Evolutionary conservation across 1,139 yeast genomes (phyloP).

Genomic region (Geotrichum candidum): DNA sequence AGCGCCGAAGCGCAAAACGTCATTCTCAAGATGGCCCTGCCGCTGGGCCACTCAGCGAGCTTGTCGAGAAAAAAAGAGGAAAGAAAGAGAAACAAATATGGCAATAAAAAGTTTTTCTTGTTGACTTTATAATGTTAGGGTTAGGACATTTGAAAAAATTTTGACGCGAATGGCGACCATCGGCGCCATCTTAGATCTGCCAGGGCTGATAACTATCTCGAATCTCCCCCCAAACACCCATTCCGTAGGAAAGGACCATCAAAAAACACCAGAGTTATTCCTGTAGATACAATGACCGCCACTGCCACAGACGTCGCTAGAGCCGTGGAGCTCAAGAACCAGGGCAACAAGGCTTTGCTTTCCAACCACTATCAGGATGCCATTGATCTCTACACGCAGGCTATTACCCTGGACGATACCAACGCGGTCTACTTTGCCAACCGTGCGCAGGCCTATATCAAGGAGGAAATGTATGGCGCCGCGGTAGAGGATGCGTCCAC

Average conservation of each 20-base stretch:
- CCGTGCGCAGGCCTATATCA: conserved; percentile 85
- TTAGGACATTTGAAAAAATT: neutral
- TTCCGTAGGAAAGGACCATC: neutral
- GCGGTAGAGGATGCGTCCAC: conserved; percentile 72
- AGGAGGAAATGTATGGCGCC: conserved; percentile 77
- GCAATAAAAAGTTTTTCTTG: neutral
- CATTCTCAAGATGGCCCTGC: conserved; percentile 9
- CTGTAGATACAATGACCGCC: neutral
- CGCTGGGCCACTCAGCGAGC: conserved; percentile 6
- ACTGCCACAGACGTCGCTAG: neutral
- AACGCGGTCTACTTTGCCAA: conserved; percentile 77
- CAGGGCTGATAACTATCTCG: neutral
- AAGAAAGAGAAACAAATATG: neutral
- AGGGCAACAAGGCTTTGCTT: conserved; percentile 69
- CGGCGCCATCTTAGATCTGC: neutral
- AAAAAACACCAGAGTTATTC: neutral
- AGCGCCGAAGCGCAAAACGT: neutral
- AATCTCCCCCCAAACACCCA: neutral
- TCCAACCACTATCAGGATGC: conserved; percentile 62
- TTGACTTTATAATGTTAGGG: neutral
- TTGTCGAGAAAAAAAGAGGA: conserved; percentile 3
- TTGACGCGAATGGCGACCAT: neutral
- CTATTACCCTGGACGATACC: conserved; percentile 62
- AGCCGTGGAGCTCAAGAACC: conserved; percentile 43
- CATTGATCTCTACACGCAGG: conserved; percentile 62